These are phyloP conservation scores for Xylariaceae sp. DNA, from an alignment of 2,329 filamentous ascomycete species.

Conservation along the genomic window DNA sequence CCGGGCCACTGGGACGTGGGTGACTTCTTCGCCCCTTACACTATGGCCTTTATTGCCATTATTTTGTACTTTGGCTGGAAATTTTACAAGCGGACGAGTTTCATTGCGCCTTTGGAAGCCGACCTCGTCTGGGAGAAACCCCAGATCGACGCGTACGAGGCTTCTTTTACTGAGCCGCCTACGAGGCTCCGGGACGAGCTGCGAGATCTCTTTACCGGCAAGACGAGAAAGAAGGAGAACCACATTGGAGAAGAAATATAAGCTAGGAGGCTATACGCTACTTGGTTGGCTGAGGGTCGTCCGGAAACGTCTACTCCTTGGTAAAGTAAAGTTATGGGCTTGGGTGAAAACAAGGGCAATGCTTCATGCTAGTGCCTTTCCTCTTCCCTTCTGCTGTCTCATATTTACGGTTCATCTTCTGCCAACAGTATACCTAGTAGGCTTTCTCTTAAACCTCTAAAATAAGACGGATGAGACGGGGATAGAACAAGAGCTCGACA, in stretches of 20 bases:
- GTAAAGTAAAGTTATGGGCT: too few relatives aligned
- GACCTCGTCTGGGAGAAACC: slow-evolving; percentile 68
- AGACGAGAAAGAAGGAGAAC: slow-evolving; percentile 33
- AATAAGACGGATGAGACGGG: not conserved
- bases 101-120: slow-evolving; percentile 58
- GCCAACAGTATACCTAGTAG: slow-evolving; percentile 17
- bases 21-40: slow-evolving; percentile 55
- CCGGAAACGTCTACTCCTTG: slow-evolving; percentile 3
- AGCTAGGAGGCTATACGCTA: not conserved
- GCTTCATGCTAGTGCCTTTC: not conserved
- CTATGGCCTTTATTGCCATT: slow-evolving; percentile 53
- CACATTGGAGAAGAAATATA: slow-evolving; percentile 33
- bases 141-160: slow-evolving; percentile 60
- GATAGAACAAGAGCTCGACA: slow-evolving; percentile 2
- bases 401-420: slow-evolving; percentile 13
- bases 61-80: slow-evolving; percentile 68
- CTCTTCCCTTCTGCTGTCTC: not conserved
- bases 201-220: slow-evolving; percentile 45
- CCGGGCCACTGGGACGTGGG: slow-evolving; percentile 46
- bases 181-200: slow-evolving; percentile 55
- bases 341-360: too few relatives aligned
- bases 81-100: slow-evolving; percentile 62
- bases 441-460: not conserved
- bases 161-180: slow-evolving; percentile 50
- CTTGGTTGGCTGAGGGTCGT: not conserved